Evolutionary conservation across 2,329 filamentous ascomycete genomes (phyloP).

Genomic region (Penicillium hesseltinei): DNA sequence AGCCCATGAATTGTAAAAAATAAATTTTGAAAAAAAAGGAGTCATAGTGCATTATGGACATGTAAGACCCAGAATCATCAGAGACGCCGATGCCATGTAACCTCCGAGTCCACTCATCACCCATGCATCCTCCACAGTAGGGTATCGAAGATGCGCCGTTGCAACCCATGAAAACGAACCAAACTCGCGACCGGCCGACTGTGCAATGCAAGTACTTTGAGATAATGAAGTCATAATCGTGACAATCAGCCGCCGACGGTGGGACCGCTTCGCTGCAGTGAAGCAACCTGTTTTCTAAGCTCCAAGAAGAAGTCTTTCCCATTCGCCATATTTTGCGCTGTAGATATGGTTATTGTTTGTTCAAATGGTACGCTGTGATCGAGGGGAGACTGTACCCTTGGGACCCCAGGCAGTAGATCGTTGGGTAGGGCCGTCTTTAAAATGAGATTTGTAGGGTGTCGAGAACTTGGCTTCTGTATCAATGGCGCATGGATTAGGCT

Average conservation of each 20-base stretch:
- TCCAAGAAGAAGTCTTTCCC: constrained; percentile 52
- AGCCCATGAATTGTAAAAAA: constrained; percentile 3
- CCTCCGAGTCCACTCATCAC: constrained; percentile 19
- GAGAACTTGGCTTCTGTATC: constrained; percentile 34
- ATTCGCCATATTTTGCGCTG: constrained; percentile 49
- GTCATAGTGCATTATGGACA: constrained; percentile 11
- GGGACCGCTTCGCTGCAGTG: constrained; percentile 38
- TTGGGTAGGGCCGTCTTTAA: constrained; percentile 37
- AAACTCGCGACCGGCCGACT: constrained; percentile 15
- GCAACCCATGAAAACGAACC: constrained; percentile 24
- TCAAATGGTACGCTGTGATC: constrained; percentile 10
- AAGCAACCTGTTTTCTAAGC: constrained; percentile 47
- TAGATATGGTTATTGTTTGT: neutral
- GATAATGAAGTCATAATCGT: constrained; percentile 12
- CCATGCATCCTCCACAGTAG: constrained; percentile 24
- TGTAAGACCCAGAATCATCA: constrained; percentile 15
- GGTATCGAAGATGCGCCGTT: constrained; percentile 30
- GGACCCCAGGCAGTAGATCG: constrained; percentile 44
- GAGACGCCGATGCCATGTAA: constrained; percentile 27
- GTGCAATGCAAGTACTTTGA: constrained; percentile 20
- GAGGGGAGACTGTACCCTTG: constrained; percentile 39
- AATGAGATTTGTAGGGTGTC: constrained; percentile 39
- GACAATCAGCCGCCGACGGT: constrained; percentile 36
- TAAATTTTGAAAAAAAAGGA: neutral
- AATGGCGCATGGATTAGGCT: constrained; percentile 10